Base-by-base conservation (phyloP, 129 eudicot genomes). In the Logfia minima region DNA sequence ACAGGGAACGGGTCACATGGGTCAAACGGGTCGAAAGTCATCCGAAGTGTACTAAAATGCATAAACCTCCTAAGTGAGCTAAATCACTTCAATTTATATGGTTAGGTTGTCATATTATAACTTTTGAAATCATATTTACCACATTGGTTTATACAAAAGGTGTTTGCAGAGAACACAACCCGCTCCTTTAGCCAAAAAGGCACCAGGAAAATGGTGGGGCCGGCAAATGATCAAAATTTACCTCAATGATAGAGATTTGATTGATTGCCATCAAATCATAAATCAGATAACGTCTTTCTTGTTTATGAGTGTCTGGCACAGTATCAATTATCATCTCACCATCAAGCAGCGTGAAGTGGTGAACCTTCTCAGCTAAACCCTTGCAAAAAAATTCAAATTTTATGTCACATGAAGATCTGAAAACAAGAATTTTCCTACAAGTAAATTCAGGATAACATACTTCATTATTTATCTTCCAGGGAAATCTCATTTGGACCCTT, bases 281-380 rank as follows among this genome's bases (percentile, higher is more conserved):
- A 37, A 92, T 89, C 63, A 95, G 92, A 77, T 95, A 95, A 79
- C 99, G 94, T 68, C 99, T 89, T 86, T 91, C 99, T 84, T 95
- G 97, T 86, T 92, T 92, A 70, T 85, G 81, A 28, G 97, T 82
- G 62, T 88, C 96, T 10, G 97, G 96, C 66, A 95, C 71, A 37
- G 92, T 95, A 83, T 95, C 97, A 73, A 95, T 95, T 75, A 95
- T 77, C 99, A 95, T 95, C 88, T 95, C 99, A 75, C 99, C 99
- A 79, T 95, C 99, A 76, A 95, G 96, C 70, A 95, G 87, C 2
- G 99, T 95, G 75, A 72, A 95, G 84, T 95, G 99, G 84, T 95
- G 99, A 81, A 81, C 34, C 86, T 79, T 88, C 76, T 87, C 91
- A 45, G 87, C 83, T 82, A 85, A 80, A 79, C 87, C 92, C 90